phyloP scores from a whole-genome alignment of 805 yeast species.

The Metschnikowia continentalis region DNA sequence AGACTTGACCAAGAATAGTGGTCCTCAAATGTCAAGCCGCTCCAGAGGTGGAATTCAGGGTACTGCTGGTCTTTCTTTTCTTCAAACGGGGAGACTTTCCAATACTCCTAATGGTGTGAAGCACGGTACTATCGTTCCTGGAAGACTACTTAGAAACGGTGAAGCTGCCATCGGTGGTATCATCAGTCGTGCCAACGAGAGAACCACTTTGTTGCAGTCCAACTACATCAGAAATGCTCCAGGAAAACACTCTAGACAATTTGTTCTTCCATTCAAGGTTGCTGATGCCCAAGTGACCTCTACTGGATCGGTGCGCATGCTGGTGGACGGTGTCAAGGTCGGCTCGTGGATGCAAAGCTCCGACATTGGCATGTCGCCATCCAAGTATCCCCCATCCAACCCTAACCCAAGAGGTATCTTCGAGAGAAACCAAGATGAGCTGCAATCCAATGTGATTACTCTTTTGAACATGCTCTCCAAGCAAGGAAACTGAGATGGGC shows the following conservation, averaged over 20 bases:
- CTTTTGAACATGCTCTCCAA: slow-evolving; percentile 19
- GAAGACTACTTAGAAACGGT: slow-evolving; percentile 53
- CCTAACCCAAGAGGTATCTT: slow-evolving; percentile 30
- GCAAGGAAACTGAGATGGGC: slow-evolving; percentile 9
- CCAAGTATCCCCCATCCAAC: slow-evolving; percentile 29
- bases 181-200: slow-evolving; percentile 32
- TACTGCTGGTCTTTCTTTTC: slow-evolving; percentile 73
- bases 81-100: slow-evolving; percentile 60
- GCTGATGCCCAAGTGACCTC: slow-evolving; percentile 33
- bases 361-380: slow-evolving; percentile 16
- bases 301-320: slow-evolving; percentile 37
- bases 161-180: slow-evolving; percentile 59
- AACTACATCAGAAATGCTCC: slow-evolving; percentile 32
- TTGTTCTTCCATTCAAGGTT: slow-evolving; percentile 40
- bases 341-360: slow-evolving; percentile 39
- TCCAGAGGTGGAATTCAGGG: slow-evolving; percentile 45
- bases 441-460: slow-evolving; percentile 14
- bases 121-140: slow-evolving; percentile 56
- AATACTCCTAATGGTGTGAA: slow-evolving; percentile 70
- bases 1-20: slow-evolving; percentile 23
- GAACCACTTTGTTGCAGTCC: slow-evolving; percentile 33
- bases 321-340: slow-evolving; percentile 38
- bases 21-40: slow-evolving; percentile 9
- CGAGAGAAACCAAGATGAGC: slow-evolving; percentile 30
- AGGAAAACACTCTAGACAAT: slow-evolving; percentile 42